A percentile compares a stretch with the other conserved stretches of the same genome.
Conservation (phyloP, 208 protist genomes). For the Trypanosoma melophagium region DNA sequence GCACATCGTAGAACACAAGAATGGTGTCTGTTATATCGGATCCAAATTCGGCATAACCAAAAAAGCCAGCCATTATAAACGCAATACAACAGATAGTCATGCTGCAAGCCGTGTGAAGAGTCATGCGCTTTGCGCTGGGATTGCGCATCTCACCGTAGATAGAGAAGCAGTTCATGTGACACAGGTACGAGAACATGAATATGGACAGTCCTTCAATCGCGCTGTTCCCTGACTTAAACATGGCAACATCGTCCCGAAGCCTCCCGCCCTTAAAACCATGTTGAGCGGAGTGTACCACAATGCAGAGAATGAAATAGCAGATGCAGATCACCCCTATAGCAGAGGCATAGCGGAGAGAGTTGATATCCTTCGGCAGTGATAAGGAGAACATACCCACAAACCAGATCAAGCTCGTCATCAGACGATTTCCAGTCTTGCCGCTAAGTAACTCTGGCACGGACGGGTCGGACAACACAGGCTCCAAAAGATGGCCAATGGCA, state of each 20-base stretch:
- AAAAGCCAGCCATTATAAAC: constrained; percentile 75
- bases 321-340: constrained; percentile 70
- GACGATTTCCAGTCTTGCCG: constrained; percentile 50
- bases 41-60: constrained; percentile 82
- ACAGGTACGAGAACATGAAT: constrained; percentile 83
- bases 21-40: constrained; percentile 53
- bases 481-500: constrained; percentile 62
- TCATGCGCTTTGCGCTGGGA: constrained; percentile 44
- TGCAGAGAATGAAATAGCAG: constrained; percentile 74
- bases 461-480: constrained; percentile 40
- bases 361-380: constrained; percentile 79
- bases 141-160: constrained; percentile 69
- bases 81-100: constrained; percentile 64
- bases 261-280: constrained; percentile 60
- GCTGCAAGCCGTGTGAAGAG: constrained; percentile 48
- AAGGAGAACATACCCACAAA: constrained; percentile 70
- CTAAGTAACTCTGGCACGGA: constrained; percentile 44
- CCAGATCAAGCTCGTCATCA: constrained; percentile 67
- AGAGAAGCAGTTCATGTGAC: constrained; percentile 69
- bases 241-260: constrained; percentile 45
- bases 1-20: constrained; percentile 64
- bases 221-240: constrained; percentile 66
- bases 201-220: constrained; percentile 70
- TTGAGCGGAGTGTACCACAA: constrained; percentile 62
- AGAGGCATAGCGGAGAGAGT: constrained; percentile 84